These are phyloP conservation scores for Apostasia ramifera DNA, from an alignment of 106 monocot genomes.

Conservation along the genomic window DNA sequence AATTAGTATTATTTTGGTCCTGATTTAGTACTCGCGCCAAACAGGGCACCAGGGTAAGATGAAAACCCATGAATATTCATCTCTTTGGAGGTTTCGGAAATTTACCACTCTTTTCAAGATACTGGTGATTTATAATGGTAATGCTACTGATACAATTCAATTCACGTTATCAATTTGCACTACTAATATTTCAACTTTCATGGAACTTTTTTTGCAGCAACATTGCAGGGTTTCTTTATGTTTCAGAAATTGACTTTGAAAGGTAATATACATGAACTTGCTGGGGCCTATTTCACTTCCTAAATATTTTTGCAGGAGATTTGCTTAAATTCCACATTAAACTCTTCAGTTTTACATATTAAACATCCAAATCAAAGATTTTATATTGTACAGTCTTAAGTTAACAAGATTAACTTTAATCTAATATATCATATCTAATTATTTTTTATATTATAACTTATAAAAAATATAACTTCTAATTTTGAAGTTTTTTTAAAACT, in stretches of 20 bases:
- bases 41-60: too few species aligned
- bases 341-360: neutral
- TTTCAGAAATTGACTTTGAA: slow-evolving; percentile 80
- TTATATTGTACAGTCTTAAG: neutral
- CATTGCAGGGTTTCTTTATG: slow-evolving; percentile 82
- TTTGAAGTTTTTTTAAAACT: too few species aligned
- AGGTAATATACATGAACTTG: slow-evolving; percentile 31
- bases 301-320: too few species aligned
- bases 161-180: too few species aligned
- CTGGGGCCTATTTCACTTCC: too few species aligned
- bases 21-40: too few species aligned
- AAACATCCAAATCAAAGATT: neutral
- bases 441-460: too few species aligned
- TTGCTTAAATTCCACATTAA: neutral
- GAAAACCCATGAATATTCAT: slow-evolving; percentile 1
- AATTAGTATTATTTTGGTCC: too few species aligned
- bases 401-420: neutral
- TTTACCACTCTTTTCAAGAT: neutral
- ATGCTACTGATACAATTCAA: too few species aligned
- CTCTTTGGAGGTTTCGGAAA: neutral
- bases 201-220: slow-evolving; percentile 53
- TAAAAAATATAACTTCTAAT: too few species aligned
- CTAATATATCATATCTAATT: neutral
- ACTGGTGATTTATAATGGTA: neutral
- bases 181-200: slow-evolving; percentile 7